Evolutionary conservation across 331 rosid genomes (phyloP).

Genomic region (Stylosanthes scabra): DNA sequence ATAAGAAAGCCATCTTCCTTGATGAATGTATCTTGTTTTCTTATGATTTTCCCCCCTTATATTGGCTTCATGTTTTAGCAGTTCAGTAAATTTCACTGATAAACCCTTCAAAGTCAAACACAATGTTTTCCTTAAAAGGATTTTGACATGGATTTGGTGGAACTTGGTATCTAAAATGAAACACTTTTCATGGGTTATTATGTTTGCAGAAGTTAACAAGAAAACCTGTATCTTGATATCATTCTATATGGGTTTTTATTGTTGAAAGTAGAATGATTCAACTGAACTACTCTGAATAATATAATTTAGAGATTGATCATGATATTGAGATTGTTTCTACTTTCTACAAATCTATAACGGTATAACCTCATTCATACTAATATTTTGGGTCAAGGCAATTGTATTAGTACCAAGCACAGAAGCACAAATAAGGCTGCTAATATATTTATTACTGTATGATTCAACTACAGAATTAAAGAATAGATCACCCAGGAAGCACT

Average conservation of each 20-base stretch:
- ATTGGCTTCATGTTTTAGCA: not conserved
- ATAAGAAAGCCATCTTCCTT: not conserved
- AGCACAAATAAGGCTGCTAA: no score
- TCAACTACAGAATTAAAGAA: slow-evolving; percentile 17
- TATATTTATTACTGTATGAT: no score
- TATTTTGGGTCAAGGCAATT: not conserved
- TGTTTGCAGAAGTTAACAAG: no score
- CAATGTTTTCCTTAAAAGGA: not conserved
- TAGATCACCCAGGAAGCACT: slow-evolving; percentile 16
- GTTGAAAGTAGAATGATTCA: not conserved
- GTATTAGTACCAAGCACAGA: no score
- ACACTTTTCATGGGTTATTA: no score
- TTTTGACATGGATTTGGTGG: not conserved
- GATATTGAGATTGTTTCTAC: not conserved
- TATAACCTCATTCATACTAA: not conserved
- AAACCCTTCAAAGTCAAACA: not conserved
- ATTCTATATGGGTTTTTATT: not conserved
- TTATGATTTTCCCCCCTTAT: not conserved
- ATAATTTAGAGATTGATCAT: not conserved
- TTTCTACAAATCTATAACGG: not conserved
- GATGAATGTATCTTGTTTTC: slow-evolving; percentile 21
- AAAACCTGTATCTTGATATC: no score
- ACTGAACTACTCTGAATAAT: not conserved
- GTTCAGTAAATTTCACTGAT: slow-evolving; percentile 9
- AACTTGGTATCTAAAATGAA: no score